Conservation (phyloP, 75 land plant species). For the Selaginella tamariscina region DNA sequence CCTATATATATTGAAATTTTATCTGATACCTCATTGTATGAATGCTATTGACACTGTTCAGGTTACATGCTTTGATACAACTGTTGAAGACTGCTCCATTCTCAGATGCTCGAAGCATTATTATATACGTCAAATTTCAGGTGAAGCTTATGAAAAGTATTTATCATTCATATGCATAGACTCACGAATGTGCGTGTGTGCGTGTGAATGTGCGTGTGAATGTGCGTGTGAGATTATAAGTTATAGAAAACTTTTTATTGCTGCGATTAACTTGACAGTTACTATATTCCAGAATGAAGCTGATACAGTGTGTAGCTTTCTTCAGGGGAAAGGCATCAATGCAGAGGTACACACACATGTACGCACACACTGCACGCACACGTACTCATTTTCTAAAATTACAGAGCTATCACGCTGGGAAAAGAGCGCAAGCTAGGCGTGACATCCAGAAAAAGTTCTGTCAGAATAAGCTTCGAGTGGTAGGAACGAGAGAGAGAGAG, state of each 20-base stretch:
- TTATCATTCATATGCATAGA: too few species aligned
- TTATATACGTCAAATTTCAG: conserved; percentile 97
- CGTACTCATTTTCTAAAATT: background rate
- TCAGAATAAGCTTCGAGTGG: conserved; percentile 86
- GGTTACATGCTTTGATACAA: conserved; percentile 52
- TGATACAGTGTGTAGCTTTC: conserved; percentile 57
- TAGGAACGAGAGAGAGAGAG: too few species aligned
- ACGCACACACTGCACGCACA: background rate
- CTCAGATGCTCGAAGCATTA: conserved; percentile 49
- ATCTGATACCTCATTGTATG: background rate
- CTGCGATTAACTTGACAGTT: background rate
- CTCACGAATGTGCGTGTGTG: too few species aligned
- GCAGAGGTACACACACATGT: conserved; percentile 49
- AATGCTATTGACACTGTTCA: conserved; percentile 15
- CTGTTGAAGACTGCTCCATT: conserved; percentile 58
- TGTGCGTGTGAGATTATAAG: too few species aligned
- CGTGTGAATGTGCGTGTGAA: too few species aligned
- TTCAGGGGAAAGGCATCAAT: conserved; percentile 62
- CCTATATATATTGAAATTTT: too few species aligned
- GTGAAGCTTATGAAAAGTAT: conserved; percentile 33
- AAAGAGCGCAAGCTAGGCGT: conserved; percentile 48
- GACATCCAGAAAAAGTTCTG: conserved; percentile 73
- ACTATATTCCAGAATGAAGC: conserved; percentile 60
- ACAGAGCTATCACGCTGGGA: conserved; percentile 88
- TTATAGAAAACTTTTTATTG: too few species aligned